Evolutionary conservation across 2,329 filamentous ascomycete genomes (phyloP), one percentile per base, ranked within the genome.

Genomic region (Laburnicola sp.): DNA sequence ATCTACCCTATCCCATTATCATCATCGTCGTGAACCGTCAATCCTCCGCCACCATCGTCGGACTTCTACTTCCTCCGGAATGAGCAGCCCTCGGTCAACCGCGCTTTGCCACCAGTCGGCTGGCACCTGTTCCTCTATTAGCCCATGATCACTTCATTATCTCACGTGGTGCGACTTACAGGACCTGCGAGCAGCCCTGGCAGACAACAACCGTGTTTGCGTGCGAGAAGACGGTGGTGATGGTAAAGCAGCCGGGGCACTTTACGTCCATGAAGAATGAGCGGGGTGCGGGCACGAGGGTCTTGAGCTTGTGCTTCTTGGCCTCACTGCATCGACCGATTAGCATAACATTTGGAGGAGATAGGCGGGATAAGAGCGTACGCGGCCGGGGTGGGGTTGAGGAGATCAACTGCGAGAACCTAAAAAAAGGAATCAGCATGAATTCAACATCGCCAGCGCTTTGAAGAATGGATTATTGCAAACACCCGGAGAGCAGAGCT

Each of bases 191-290:
- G 90, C 94, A 99, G 74, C 94, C 94, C 65, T 73, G 91, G 88
- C 94, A 99, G 86, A 97, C 95, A 80, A 99, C 94, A 78, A 99
- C 94, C 78, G 94, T 99, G 86, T 99, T 94, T 80, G 94, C 94
- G 86, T 99, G 94, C 63, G 93, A 97, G 90, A 97, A 99, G 81
- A 99, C 94, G 79, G 94, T 99, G 80, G 94, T 99, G 86, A 99
- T 99, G 80, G 92, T 97, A 88, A 97, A 99, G 90, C 94, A 99
- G 75, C 94, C 94, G 78, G 94, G 94, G 89, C 94, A 99, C 89
- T 99, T 99, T 85, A 99, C 94, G 78, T 99, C 94, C 94, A 99
- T 99, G 90, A 99, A 99, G 89, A 97, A 99, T 69, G 93, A 97
- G 79, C 94, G 91, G 74, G 94, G 94, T 66, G 86, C 88, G 74